Conservation (phyloP, 352 stramenopile species). For the Blastocystis sp. region DNA sequence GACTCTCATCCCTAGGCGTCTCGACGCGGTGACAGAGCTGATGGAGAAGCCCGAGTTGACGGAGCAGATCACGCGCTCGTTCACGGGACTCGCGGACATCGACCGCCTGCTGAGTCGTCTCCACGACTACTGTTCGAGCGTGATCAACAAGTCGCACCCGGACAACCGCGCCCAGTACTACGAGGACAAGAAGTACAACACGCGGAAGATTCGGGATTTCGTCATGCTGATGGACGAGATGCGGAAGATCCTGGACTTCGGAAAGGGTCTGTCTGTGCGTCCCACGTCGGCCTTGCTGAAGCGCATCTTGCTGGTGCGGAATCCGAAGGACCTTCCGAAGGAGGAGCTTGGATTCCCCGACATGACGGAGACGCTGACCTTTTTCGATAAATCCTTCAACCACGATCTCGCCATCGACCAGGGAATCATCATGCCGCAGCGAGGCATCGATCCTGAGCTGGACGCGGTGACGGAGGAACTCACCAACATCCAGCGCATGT, state of each 20-base stretch:
- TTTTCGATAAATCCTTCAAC: slow-evolving; percentile 91
- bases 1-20: slow-evolving; percentile 62
- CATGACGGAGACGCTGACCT: slow-evolving; percentile 78
- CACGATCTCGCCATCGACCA: slow-evolving; percentile 75
- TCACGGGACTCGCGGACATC: slow-evolving; percentile 75
- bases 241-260: slow-evolving; percentile 69
- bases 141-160: slow-evolving; percentile 71
- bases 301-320: slow-evolving; percentile 33
- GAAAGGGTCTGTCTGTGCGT: slow-evolving; percentile 68
- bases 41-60: slow-evolving; percentile 65
- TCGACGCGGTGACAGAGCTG: slow-evolving; percentile 88
- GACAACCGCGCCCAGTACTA: slow-evolving; percentile 92
- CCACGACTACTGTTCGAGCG: slow-evolving; percentile 79
- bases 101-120: slow-evolving; percentile 86
- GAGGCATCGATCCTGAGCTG: slow-evolving; percentile 81
- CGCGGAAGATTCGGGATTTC: slow-evolving; percentile 86
- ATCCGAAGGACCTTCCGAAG: too few species aligned
- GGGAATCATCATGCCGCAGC: slow-evolving; percentile 79
- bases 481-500: background rate
- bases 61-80: background rate
- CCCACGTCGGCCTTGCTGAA: slow-evolving; percentile 62
- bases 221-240: slow-evolving; percentile 79
- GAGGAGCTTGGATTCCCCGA: slow-evolving; percentile 70
- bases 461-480: slow-evolving; percentile 69
- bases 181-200: slow-evolving; percentile 86